These are phyloP conservation scores for Apiospora aurea DNA, from an alignment of 2,329 filamentous ascomycete genomes.

Conservation along the genomic window DNA sequence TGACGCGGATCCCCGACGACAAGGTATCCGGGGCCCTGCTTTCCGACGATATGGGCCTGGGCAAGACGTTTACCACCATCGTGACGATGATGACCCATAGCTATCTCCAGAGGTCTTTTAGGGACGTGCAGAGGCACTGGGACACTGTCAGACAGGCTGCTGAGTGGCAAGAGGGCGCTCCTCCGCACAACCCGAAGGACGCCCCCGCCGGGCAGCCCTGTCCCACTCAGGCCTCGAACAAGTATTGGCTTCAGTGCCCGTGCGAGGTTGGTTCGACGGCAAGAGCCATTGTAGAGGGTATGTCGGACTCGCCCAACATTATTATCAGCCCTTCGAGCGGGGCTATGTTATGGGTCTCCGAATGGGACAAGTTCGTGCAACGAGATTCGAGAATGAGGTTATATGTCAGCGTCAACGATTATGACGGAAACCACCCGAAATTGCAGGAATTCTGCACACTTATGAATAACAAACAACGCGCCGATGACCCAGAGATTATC, in stretches of 20 bases:
- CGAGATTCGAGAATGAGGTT: background rate
- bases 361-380: background rate
- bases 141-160: rapidly evolving
- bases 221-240: background rate
- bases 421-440: background rate
- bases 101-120: background rate
- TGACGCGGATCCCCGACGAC: background rate
- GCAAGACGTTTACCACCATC: background rate
- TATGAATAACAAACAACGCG: background rate
- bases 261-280: background rate
- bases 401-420: background rate
- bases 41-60: background rate
- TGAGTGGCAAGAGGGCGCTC: background rate
- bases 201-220: rapidly evolving
- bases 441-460: background rate
- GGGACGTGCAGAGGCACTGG: background rate
- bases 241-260: background rate
- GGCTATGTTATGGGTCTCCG: background rate
- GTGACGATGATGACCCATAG: background rate
- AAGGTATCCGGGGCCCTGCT: background rate
- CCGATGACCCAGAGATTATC: background rate
- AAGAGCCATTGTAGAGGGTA: background rate
- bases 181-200: background rate
- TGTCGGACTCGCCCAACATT: background rate
- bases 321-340: background rate